Percentiles rank a stretch among this genome's conserved stretches.
Conservation (phyloP, 345 rosid species). For the Arabidopsis thaliana region TAIR10.1 NC_003071.7:7262501-7263000, state of each 20-base stretch:
- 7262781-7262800: conserved; percentile 55
- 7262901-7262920: conserved; percentile 50
- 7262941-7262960: conserved; percentile 5
- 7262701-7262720: conserved; percentile 52
- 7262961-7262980: conserved; percentile 78
- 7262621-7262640: conserved; percentile 86
- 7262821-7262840: conserved; percentile 46
- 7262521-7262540: conserved; percentile 65
- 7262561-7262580: conserved; percentile 69
- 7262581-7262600: conserved; percentile 73
- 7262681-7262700: conserved; percentile 76
- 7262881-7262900: conserved; percentile 74
- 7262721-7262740: conserved; percentile 17
- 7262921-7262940: not conserved
- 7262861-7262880: conserved; percentile 49
- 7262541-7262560: conserved; percentile 88
- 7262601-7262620: conserved; percentile 88
- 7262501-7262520: conserved; percentile 77
- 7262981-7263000: conserved; percentile 54
- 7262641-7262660: conserved; percentile 79
- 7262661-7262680: conserved; percentile 59
- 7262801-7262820: conserved; percentile 75
- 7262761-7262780: not conserved
- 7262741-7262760: conserved; percentile 3
- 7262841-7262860: conserved; percentile 62